phyloP scores from a whole-genome alignment of 2,329 filamentous ascomycete genomes.

The Monilinia laxa region DNA sequence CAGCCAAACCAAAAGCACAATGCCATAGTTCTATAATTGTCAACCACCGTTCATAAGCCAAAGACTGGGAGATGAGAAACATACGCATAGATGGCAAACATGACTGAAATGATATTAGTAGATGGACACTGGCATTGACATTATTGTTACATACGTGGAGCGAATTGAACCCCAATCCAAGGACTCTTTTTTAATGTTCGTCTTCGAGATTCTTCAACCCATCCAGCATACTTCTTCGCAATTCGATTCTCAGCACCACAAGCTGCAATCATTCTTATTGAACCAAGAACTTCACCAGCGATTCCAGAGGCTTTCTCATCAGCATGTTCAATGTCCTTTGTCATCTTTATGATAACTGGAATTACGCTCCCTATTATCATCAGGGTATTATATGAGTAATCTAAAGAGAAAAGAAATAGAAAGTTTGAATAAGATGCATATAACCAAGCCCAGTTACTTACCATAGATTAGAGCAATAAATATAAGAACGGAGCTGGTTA shows the following conservation, averaged over 20 bases:
- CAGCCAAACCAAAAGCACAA: conserved; percentile 63
- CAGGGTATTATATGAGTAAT: background rate
- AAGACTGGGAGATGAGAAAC: background rate
- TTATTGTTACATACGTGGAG: conserved; percentile 39
- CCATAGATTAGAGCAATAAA: conserved; percentile 54
- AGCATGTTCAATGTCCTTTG: conserved; percentile 48
- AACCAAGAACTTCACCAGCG: conserved; percentile 60
- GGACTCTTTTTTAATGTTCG: conserved; percentile 52
- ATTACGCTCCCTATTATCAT: conserved; percentile 42
- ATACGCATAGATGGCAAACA: conserved; percentile 39
- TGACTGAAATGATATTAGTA: conserved; percentile 39
- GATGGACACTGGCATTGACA: background rate
- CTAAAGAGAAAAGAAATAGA: background rate
- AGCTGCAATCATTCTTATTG: conserved; percentile 61
- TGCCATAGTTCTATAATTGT: conserved; percentile 49
- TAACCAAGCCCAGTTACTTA: background rate
- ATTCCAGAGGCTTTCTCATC: conserved; percentile 59
- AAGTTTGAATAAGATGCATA: background rate
- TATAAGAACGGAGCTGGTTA: conserved; percentile 56
- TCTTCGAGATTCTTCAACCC: conserved; percentile 54
- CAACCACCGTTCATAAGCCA: conserved; percentile 21
- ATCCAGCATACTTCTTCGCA: conserved; percentile 52
- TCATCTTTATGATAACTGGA: conserved; percentile 55
- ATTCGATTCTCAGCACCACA: conserved; percentile 60
- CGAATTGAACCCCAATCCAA: conserved; percentile 53